A percentile compares a stretch with the other conserved stretches of the same genome.
Evolutionary conservation across 2,329 filamentous ascomycete species (phyloP).

Genomic region (Diplodia corticola): DNA sequence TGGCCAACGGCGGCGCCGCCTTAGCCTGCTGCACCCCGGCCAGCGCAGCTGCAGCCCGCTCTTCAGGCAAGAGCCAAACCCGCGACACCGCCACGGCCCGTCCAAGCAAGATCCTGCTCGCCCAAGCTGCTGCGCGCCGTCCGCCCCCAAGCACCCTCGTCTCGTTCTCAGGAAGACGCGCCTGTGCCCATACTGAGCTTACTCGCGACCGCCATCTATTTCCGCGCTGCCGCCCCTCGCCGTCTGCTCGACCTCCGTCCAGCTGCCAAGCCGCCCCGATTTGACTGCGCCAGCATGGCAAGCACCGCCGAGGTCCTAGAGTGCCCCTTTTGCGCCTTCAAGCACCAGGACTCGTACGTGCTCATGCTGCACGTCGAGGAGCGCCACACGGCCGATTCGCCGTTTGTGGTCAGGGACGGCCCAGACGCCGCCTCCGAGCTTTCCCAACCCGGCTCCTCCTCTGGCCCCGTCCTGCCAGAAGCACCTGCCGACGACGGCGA

Average conservation of each 20-base stretch:
- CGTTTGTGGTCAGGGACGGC: conserved; percentile 36
- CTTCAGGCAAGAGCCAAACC: not conserved
- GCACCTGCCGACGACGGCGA: conserved; percentile 24
- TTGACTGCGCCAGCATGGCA: conserved; percentile 12
- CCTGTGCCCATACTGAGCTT: not conserved
- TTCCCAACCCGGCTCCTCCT: conserved; percentile 23
- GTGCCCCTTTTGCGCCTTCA: conserved; percentile 19
- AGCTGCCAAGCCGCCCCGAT: not conserved
- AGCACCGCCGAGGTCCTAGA: not conserved
- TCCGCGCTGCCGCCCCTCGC: not conserved
- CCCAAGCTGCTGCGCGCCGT: not conserved
- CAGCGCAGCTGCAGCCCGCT: not conserved
- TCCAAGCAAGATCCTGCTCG: too few species aligned
- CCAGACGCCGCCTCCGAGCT: conserved; percentile 11
- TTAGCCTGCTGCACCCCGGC: not conserved
- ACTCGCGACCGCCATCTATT: not conserved
- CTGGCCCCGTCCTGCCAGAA: not conserved
- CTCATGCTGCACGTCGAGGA: conserved; percentile 45
- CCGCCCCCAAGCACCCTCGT: not conserved
- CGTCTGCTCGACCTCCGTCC: not conserved
- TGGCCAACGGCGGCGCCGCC: not conserved
- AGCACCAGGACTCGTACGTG: conserved; percentile 28
- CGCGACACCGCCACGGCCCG: conserved; percentile 3
- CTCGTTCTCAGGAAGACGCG: not conserved
- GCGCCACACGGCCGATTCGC: conserved; percentile 40